Evolutionary conservation across 805 yeast genomes (phyloP).

Genomic region (Candida quercuum): DNA sequence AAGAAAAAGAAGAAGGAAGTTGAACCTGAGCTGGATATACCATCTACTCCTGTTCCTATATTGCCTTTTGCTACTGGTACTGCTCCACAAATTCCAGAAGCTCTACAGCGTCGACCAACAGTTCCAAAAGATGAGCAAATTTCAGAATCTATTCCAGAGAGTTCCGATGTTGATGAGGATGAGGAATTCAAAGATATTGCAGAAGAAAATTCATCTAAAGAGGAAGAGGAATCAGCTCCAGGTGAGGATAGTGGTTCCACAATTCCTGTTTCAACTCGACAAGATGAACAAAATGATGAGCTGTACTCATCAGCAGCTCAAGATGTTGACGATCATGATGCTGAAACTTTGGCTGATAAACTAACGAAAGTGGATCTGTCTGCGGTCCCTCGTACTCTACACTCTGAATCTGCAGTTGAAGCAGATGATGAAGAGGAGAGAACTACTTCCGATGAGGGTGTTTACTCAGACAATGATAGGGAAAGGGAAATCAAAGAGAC

Average conservation of each 20-base stretch:
- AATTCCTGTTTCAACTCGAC: too few species aligned
- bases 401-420: slow-evolving; percentile 24
- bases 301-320: too few species aligned
- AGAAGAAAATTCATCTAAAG: too few species aligned
- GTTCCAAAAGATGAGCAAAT: slow-evolving; percentile 9
- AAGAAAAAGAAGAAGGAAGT: slow-evolving; percentile 15
- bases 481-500: slow-evolving; percentile 16
- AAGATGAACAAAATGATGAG: too few species aligned
- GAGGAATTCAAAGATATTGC: too few species aligned
- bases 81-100: slow-evolving; percentile 20
- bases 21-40: slow-evolving; percentile 14
- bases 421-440: slow-evolving; percentile 27
- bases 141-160: neutral
- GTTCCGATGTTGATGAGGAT: neutral
- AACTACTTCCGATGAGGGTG: slow-evolving; percentile 22
- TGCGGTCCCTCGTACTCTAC: slow-evolving; percentile 5
- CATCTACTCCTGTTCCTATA: slow-evolving; percentile 43
- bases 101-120: slow-evolving; percentile 10
- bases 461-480: slow-evolving; percentile 17
- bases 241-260: too few species aligned
- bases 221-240: too few species aligned
- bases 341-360: slow-evolving; percentile 11
- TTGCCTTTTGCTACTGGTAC: slow-evolving; percentile 40
- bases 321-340: slow-evolving; percentile 6
- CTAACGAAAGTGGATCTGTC: slow-evolving; percentile 12